Conservation (phyloP, 73 alveolate genomes). For the Symbiodinium natans region DNA sequence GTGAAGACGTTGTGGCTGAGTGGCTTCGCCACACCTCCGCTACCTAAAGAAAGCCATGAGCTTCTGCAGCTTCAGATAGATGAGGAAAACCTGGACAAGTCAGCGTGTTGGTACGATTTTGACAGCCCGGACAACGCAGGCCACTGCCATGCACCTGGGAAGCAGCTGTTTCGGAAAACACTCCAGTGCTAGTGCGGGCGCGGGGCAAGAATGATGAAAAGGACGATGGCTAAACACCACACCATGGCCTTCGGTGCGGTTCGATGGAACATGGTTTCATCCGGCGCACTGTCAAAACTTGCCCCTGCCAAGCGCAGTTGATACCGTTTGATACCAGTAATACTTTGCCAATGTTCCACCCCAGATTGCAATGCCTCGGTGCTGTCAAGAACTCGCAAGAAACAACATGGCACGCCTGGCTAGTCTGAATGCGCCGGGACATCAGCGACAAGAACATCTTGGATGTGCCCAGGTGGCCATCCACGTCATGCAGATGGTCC, state of each 20-base stretch:
- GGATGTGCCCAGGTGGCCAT: slow-evolving; percentile 64
- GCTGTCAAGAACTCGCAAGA: neutral
- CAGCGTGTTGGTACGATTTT: no score
- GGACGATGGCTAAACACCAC: slow-evolving; percentile 76
- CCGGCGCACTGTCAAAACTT: no score
- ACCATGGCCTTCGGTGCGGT: slow-evolving; percentile 45
- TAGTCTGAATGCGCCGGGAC: slow-evolving; percentile 85
- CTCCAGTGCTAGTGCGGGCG: no score
- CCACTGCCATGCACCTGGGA: no score
- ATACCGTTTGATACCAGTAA: no score
- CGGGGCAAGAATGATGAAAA: slow-evolving; percentile 33
- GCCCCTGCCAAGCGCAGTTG: no score
- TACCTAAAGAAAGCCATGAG: slow-evolving; percentile 49
- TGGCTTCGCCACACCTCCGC: neutral
- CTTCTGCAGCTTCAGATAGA: slow-evolving; percentile 76
- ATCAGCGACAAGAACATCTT: slow-evolving; percentile 63
- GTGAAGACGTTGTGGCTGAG: no score
- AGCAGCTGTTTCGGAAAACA: no score
- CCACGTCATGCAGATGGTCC: slow-evolving; percentile 83
- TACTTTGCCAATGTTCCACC: neutral
- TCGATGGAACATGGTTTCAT: no score
- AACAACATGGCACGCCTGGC: slow-evolving; percentile 11
- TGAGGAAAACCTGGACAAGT: slow-evolving; percentile 31
- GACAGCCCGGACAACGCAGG: no score
- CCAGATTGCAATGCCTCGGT: neutral